These are phyloP conservation scores for Salix arbutifolia DNA, from an alignment of 345 rosid species.

Conservation along the genomic window DNA sequence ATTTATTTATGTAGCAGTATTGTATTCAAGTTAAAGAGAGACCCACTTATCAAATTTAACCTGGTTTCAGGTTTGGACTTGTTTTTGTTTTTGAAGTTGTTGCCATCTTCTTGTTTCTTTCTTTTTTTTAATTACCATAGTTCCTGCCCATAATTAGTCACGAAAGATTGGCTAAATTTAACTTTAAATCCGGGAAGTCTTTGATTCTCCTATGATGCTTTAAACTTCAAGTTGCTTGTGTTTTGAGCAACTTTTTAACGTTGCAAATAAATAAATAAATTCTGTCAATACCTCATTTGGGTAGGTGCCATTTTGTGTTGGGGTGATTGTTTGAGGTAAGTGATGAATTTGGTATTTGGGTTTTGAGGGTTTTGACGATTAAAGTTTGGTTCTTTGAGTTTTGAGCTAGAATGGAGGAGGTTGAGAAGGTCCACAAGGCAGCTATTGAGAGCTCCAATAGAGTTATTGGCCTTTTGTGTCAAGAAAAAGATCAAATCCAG, in stretches of 20 bases:
- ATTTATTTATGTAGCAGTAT: slow-evolving; percentile 2
- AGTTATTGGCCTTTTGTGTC: slow-evolving; percentile 47
- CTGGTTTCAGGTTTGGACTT: neutral
- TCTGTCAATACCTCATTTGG: slow-evolving; percentile 4
- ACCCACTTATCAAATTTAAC: neutral
- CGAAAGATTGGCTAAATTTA: neutral
- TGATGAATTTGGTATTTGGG: slow-evolving; percentile 5
- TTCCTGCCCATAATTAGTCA: neutral
- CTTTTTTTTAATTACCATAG: neutral
- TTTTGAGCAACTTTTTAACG: neutral
- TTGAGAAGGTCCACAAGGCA: slow-evolving; percentile 25
- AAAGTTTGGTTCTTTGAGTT: slow-evolving; percentile 11
- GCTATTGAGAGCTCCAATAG: slow-evolving; percentile 25
- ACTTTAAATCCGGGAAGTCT: slow-evolving; percentile 7
- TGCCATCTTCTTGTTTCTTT: neutral
- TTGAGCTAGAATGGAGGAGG: slow-evolving; percentile 20
- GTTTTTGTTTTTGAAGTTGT: neutral
- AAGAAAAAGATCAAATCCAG: slow-evolving; percentile 37
- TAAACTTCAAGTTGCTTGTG: slow-evolving; percentile 1
- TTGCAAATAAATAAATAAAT: neutral
- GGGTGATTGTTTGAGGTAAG: slow-evolving; percentile 1
- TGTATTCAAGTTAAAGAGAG: slow-evolving; percentile 27
- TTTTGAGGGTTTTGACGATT: slow-evolving; percentile 6
- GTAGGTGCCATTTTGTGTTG: neutral
- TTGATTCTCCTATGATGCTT: slow-evolving; percentile 10